Evolutionary conservation across 192 early-diverging fungal species (phyloP), one percentile per base, ranked within the genome.

Genomic region (Phlyctochytrium planicorne): DNA sequence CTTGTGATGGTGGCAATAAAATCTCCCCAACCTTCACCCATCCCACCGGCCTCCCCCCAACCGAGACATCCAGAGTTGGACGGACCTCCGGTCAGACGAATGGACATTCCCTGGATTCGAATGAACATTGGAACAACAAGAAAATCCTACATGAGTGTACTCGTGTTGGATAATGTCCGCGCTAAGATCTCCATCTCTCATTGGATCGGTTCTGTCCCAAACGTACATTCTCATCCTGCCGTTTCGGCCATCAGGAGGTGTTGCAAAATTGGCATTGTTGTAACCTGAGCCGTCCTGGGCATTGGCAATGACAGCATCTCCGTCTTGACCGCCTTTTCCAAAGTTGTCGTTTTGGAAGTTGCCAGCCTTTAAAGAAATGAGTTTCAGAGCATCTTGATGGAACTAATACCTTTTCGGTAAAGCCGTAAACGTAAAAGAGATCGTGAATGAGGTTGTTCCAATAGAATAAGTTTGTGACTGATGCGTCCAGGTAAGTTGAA

Each of bases 11-110:
- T 93, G 20, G 93, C 91, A 67, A 96, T 91, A 71, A 86, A 89
- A 68, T 98, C 96, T 30, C 94, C 94, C 93, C 94, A 98, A 12
- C 96, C 96, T 79, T 98, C 96, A 55, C 94, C 91, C 91, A 93
- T 94, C 33, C 91, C 93, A 61, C 93, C 94, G 34, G 90, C 75
- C 80, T 94, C 93, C 50, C 92, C 93, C 82, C 87, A 88, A 40
- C 84, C 88, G 63, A 98, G 81, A 65, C 96, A 98, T 53, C 89
- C 88, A 34, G 85, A 82, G 87, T 98, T 96, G 61, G 81, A 78
- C 3, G 93, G 94, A 12, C 96, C 96, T 62, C 96, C 96, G 0
- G 94, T 96, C 66, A 98, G 78, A 29, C 94, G 84, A 33, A 84
- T 96, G 17, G 90, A 92, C 57, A 98, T 90, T 55, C 96, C 40